Percentiles rank a stretch among this genome's conserved stretches.
Evolutionary conservation across 768 basidiomycete species (phyloP).

Genomic region (Mycena chlorophos): DNA sequence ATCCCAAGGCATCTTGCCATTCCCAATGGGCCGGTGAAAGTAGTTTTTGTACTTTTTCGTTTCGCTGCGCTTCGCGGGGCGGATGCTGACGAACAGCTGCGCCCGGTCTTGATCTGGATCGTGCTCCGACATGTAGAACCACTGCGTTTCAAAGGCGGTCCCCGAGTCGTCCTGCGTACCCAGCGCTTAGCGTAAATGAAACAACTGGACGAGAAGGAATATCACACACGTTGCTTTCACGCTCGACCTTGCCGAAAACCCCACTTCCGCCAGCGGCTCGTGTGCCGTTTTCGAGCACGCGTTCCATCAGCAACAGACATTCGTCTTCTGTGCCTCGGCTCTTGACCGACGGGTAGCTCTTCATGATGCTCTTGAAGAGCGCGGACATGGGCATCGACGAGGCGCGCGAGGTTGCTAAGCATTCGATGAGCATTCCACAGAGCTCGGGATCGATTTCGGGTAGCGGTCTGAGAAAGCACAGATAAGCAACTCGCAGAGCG

Average conservation of each 20-base stretch:
- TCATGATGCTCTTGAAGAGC: conserved; percentile 53
- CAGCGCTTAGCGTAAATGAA: conserved; percentile 5
- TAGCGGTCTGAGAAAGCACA: conserved; percentile 17
- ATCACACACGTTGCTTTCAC: conserved; percentile 54
- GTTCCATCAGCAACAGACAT: conserved; percentile 52
- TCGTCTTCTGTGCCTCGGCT: conserved; percentile 41
- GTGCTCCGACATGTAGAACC: conserved; percentile 76
- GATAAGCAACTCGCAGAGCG: not conserved
- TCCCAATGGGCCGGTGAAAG: conserved; percentile 74
- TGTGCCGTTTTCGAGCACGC: conserved; percentile 48
- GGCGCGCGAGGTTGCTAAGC: conserved; percentile 70
- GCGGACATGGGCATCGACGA: conserved; percentile 59
- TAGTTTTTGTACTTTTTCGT: conserved; percentile 87
- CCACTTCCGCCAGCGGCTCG: conserved; percentile 47
- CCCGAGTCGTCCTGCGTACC: conserved; percentile 47
- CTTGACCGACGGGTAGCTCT: conserved; percentile 53
- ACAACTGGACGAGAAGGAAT: conserved; percentile 5
- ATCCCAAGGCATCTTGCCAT: conserved; percentile 75
- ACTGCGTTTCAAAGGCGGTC: conserved; percentile 57
- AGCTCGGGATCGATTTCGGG: conserved; percentile 43
- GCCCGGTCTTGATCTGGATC: conserved; percentile 75
- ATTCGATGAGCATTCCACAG: conserved; percentile 69
- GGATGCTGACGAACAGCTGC: conserved; percentile 59
- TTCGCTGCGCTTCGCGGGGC: conserved; percentile 68
- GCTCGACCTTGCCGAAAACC: conserved; percentile 73